Base-by-base conservation (phyloP, 2,329 filamentous ascomycete genomes). In the Penicillium crustosum region DNA sequence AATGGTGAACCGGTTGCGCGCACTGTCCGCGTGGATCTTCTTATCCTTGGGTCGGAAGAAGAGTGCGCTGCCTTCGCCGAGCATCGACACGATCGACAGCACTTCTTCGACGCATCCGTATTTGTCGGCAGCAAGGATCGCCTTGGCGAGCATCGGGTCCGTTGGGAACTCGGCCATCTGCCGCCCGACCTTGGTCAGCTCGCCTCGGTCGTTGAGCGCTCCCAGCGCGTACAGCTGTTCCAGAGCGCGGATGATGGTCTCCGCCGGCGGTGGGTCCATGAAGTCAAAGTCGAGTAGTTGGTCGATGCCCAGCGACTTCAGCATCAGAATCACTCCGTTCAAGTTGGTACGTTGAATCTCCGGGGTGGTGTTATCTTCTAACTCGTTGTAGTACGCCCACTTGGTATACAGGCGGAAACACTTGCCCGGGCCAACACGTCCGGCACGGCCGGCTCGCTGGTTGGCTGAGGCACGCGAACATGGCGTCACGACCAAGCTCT, bases 41-140 rank as follows among this genome's bases (percentile, higher is more conserved):
- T 97, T 97, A 77, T 99, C 93, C 72, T 97, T 96, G 21, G 94
- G 93, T 0, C 92, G 84, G 82, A 95, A 96, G 80, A 97, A 99
- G 6, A 99, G 83, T 0, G 92, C 88, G 4, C 89, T 91, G 2
- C 90, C 86, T 77, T 97, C 94, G 60, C 89, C 87, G 0, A 97
- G 83, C 90, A 97, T 96, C 42, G 93, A 87, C n/a, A 97, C 91
- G 49, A 97, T 91, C 0, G 90, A 92, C 17, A 99, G 80, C 0
- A 97, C 86, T 75, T 99, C 94, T 59, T 96, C 91, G 0, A 96
- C 91, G 67, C 93, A 97, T n/a, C 90, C 90, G 65, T 93, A 89
- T 66, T 91, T 89, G 74, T 94, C 90, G 0, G 93, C 91, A 0
- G 91, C 91, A 3, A 99, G 84, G 19, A 99, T 89, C 0, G 91